A percentile compares a stretch with the other conserved stretches of the same genome.
Evolutionary conservation across 169 alveolate species (phyloP).

Genomic region (Plasmodium berghei): DNA sequence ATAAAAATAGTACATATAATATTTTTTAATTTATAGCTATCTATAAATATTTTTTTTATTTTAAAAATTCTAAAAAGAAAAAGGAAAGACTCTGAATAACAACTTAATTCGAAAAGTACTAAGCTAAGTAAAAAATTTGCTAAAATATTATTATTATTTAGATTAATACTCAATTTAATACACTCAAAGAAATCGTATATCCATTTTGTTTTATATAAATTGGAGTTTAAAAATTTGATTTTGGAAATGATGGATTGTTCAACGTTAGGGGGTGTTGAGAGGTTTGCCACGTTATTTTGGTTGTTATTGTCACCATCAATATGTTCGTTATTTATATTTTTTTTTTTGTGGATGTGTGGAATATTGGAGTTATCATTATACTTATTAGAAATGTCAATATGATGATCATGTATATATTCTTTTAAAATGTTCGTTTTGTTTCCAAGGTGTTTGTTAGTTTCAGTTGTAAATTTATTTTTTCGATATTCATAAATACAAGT

Average conservation of each 20-base stretch:
- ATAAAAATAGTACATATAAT: slow-evolving; percentile 53
- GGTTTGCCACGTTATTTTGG: not conserved
- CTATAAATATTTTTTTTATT: slow-evolving; percentile 63
- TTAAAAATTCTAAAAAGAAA: slow-evolving; percentile 52
- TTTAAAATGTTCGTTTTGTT: not conserved
- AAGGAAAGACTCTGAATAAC: slow-evolving; percentile 72
- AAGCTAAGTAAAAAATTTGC: slow-evolving; percentile 67
- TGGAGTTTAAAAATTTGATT: slow-evolving; percentile 54
- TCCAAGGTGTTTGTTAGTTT: not conserved
- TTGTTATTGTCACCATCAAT: not conserved
- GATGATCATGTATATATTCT: not conserved
- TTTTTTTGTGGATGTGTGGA: not conserved
- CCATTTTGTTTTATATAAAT: slow-evolving; percentile 64
- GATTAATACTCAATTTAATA: slow-evolving; percentile 60
- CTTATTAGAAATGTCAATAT: not conserved
- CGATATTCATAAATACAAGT: slow-evolving; percentile 22
- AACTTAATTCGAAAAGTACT: slow-evolving; percentile 65
- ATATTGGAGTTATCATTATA: not conserved
- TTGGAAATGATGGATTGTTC: slow-evolving; percentile 49
- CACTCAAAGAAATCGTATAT: slow-evolving; percentile 59
- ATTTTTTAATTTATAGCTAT: slow-evolving; percentile 72
- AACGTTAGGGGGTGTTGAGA: not conserved
- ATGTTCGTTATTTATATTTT: not conserved
- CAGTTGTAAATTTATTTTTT: slow-evolving; percentile 10
- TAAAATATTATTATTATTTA: slow-evolving; percentile 53